Conservation (phyloP, 2,329 filamentous ascomycete genomes). For the Acephala macrosclerotiorum region DNA sequence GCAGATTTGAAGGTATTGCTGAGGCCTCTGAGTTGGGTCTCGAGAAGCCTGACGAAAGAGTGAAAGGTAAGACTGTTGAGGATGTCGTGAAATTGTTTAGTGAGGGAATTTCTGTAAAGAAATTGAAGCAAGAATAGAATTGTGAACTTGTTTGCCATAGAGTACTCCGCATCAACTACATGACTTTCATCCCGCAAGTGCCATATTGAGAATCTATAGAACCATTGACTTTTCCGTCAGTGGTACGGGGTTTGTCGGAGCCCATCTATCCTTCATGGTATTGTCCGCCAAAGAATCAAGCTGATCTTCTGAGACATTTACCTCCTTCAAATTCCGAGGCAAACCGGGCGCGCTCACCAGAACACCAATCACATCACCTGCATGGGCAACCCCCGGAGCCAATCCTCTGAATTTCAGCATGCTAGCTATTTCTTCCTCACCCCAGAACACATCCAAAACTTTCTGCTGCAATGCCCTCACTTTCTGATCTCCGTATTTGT, state of each 20-base stretch:
- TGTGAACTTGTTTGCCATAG: background rate
- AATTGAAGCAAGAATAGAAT: constrained; percentile 2
- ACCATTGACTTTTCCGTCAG: constrained; percentile 54
- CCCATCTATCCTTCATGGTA: constrained; percentile 58
- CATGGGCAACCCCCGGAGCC: constrained; percentile 42
- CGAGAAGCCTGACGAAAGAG: constrained; percentile 3
- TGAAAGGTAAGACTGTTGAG: background rate
- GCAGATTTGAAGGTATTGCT: background rate
- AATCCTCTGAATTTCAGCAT: background rate
- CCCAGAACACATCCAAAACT: constrained; percentile 17
- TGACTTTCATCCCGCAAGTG: background rate
- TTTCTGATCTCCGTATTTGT: constrained; percentile 30
- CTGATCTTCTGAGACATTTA: constrained; percentile 56
- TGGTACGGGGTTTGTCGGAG: constrained; percentile 57
- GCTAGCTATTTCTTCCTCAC: background rate
- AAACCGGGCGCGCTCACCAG: constrained; percentile 59
- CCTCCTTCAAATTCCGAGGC: constrained; percentile 59
- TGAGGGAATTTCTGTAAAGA: constrained; percentile 2
- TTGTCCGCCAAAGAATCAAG: constrained; percentile 56
- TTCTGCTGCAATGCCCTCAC: constrained; percentile 31
- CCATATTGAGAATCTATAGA: constrained; percentile 53
- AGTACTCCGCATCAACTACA: background rate
- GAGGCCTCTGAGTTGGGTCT: background rate
- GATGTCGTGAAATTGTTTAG: background rate
- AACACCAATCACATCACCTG: constrained; percentile 59